phyloP scores from a whole-genome alignment of 805 yeast genomes.

The Candida silvicultrix region DNA sequence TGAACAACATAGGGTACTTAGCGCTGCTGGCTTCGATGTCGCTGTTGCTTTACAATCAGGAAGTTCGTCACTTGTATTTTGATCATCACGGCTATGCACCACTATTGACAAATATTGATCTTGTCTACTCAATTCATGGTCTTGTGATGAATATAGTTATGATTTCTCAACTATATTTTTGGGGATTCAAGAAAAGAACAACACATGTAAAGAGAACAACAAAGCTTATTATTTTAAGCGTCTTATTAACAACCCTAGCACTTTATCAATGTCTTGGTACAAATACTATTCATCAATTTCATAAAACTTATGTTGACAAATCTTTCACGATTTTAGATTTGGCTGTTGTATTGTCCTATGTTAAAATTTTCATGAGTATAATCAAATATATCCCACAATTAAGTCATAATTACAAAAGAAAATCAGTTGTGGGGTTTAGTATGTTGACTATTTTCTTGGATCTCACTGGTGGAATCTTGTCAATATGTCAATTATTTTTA shows the following conservation, averaged over 20 bases:
- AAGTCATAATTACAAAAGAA: constrained; percentile 66
- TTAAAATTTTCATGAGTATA: constrained; percentile 42
- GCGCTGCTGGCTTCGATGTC: constrained; percentile 36
- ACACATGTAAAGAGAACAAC: constrained; percentile 11
- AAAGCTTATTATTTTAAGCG: constrained; percentile 13
- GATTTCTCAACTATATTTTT: constrained; percentile 30
- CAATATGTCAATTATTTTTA: constrained; percentile 17
- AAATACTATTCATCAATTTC: constrained; percentile 2
- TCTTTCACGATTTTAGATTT: constrained; percentile 24
- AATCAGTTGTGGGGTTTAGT: constrained; percentile 82
- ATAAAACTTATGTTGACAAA: not conserved
- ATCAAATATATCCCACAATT: constrained; percentile 75
- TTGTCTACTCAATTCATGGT: constrained; percentile 44
- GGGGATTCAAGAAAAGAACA: constrained; percentile 22
- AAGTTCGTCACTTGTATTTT: constrained; percentile 25
- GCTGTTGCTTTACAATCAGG: constrained; percentile 33
- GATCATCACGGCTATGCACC: constrained; percentile 30
- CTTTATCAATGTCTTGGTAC: constrained; percentile 12
- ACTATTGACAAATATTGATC: constrained; percentile 36
- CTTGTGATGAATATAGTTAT: constrained; percentile 32
- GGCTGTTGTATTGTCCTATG: constrained; percentile 30
- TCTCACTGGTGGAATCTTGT: constrained; percentile 27
- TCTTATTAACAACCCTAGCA: not conserved
- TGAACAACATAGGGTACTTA: constrained; percentile 42
- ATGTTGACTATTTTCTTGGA: constrained; percentile 43